A percentile compares a stretch with the other conserved stretches of the same genome.
Evolutionary conservation across 176 grass and related monocot species (phyloP).

Genomic region (Panicum miliaceum): DNA sequence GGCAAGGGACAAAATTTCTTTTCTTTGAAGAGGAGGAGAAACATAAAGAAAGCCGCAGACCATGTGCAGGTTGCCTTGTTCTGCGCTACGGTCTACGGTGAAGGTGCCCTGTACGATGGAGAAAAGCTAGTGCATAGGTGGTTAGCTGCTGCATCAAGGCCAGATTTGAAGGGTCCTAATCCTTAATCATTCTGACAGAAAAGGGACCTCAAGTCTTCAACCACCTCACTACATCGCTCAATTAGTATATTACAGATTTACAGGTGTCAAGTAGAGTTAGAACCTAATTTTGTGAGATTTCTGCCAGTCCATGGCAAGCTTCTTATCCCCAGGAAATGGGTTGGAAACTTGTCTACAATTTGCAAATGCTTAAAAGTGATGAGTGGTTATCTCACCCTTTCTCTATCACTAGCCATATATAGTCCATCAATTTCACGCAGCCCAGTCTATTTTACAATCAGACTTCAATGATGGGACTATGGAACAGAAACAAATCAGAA

Average conservation of each 20-base stretch:
- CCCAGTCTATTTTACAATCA: not conserved
- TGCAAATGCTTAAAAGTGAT: not conserved
- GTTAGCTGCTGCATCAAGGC: slow-evolving; percentile 45
- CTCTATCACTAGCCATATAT: not conserved
- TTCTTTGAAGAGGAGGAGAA: slow-evolving; percentile 35
- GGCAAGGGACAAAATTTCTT: slow-evolving; percentile 46
- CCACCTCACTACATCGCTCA: slow-evolving; percentile 31
- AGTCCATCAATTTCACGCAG: slow-evolving; percentile 30
- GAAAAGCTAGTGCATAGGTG: slow-evolving; percentile 39
- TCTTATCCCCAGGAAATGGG: slow-evolving; percentile 26
- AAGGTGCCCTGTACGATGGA: slow-evolving; percentile 40
- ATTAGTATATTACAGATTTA: slow-evolving; percentile 32
- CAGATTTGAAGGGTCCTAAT: slow-evolving; percentile 52
- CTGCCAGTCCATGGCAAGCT: slow-evolving; percentile 32
- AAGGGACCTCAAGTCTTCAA: slow-evolving; percentile 34
- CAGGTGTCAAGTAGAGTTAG: slow-evolving; percentile 27
- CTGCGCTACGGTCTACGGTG: slow-evolving; percentile 28
- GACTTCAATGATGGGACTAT: slow-evolving; percentile 11
- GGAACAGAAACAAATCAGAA: slow-evolving; percentile 6
- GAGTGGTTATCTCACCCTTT: slow-evolving; percentile 4
- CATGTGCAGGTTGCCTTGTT: slow-evolving; percentile 56
- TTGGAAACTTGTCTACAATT: slow-evolving; percentile 14
- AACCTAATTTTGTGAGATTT: slow-evolving; percentile 21
- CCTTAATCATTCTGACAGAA: slow-evolving; percentile 38
- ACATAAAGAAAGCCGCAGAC: slow-evolving; percentile 36